Evolutionary conservation across 2,329 filamentous ascomycete species (phyloP).

Genomic region (Penicillium hesseltinei): DNA sequence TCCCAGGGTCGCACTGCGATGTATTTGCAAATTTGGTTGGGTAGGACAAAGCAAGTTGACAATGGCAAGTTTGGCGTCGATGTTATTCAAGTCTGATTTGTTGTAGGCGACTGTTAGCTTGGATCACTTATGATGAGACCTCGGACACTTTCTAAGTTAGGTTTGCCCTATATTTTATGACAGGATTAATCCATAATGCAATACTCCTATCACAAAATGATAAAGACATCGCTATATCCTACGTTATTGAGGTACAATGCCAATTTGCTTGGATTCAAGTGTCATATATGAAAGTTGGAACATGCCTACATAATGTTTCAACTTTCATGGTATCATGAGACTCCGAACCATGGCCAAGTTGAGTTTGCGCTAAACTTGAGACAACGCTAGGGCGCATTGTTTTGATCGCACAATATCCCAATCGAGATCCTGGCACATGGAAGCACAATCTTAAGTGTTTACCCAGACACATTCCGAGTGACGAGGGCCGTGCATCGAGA

Average conservation of each 20-base stretch:
- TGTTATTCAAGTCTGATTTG: not conserved
- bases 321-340: not conserved
- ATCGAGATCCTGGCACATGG: not conserved
- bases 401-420: not conserved
- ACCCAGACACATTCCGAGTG: not conserved
- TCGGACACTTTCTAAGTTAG: not conserved
- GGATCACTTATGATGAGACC: not conserved
- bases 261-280: not conserved
- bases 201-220: not conserved
- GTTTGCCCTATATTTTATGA: not conserved
- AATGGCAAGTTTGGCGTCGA: too few species aligned
- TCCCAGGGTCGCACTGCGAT: not conserved
- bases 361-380: not conserved
- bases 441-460: not conserved
- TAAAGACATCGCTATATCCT: not conserved
- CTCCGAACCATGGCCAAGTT: not conserved
- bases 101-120: not conserved
- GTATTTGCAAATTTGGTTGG: not conserved
- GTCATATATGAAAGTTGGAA: not conserved
- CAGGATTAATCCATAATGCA: not conserved
- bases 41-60: not conserved
- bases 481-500: too few species aligned
- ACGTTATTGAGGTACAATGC: too few species aligned
- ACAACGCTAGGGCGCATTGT: not conserved
- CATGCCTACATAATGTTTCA: not conserved